Percentiles rank a stretch among this genome's conserved stretches.
These are phyloP conservation scores for Pseudogymnoascus sp. DNA, from an alignment of 2,329 filamentous ascomycete species.

Conservation along the genomic window DNA sequence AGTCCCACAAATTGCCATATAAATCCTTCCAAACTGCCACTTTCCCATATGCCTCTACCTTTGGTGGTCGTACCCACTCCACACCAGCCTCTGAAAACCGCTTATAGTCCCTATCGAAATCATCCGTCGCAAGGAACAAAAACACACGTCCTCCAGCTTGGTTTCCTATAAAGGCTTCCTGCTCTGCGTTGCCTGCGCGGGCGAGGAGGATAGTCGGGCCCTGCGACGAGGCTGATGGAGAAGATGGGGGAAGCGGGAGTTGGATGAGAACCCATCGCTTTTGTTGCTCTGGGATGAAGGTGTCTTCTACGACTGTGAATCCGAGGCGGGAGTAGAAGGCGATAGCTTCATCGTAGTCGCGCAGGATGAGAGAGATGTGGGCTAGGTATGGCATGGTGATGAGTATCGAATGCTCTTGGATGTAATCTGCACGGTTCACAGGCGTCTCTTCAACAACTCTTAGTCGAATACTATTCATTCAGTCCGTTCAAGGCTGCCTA, in stretches of 20 bases:
- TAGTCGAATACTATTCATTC: too few species aligned
- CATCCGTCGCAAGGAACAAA: constrained; percentile 10
- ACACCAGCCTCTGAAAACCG: not conserved
- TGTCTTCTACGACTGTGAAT: constrained; percentile 1
- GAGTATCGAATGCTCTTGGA: not conserved
- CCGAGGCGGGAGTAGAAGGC: not conserved
- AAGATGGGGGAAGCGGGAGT: not conserved
- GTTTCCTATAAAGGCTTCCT: constrained; percentile 1
- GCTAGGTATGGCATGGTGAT: not conserved
- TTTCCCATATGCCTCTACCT: not conserved
- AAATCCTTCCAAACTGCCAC: constrained; percentile 1
- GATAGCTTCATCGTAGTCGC: constrained; percentile 7
- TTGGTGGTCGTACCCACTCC: not conserved
- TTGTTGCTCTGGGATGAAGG: not conserved
- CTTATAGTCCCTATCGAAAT: not conserved
- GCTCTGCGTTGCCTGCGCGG: not conserved
- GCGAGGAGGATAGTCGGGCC: not conserved
- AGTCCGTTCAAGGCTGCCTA: too few species aligned
- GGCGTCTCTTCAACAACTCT: too few species aligned
- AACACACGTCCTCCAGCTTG: constrained; percentile 7
- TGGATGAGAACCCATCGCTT: constrained; percentile 5
- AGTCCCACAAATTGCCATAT: constrained; percentile 7
- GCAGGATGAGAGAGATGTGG: not conserved
- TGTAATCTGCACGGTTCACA: too few species aligned
- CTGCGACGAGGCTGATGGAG: not conserved